Percentiles rank a stretch among this genome's conserved stretches.
Conservation (phyloP, 164 flowering plant species). For the Vitis labrusca region DNA sequence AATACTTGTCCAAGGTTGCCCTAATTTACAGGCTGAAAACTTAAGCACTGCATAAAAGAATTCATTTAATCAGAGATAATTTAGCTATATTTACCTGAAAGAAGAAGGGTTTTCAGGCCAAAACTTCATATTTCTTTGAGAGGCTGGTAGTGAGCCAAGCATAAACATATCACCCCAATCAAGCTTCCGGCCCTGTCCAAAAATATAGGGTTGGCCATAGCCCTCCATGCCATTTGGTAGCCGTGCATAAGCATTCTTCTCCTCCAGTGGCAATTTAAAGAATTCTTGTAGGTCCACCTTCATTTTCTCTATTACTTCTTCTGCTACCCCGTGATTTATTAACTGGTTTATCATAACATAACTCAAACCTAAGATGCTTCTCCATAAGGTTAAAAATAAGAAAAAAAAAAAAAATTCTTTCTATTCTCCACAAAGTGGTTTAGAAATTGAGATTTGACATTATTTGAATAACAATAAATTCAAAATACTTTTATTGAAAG, state of each 20-base stretch:
- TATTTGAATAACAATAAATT: too few species aligned
- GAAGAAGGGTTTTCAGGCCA: slow-evolving; percentile 42
- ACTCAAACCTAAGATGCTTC: too few species aligned
- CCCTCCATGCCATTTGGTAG: slow-evolving; percentile 42
- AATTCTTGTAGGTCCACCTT: slow-evolving; percentile 35
- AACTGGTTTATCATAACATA: slow-evolving; percentile 24
- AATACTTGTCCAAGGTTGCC: slow-evolving; percentile 39
- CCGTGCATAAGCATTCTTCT: slow-evolving; percentile 41
- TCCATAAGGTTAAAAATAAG: too few species aligned
- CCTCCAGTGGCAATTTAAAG: slow-evolving; percentile 48
- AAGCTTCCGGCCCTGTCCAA: slow-evolving; percentile 48
- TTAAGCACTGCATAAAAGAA: background rate
- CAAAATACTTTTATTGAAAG: too few species aligned
- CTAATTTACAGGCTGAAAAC: slow-evolving; percentile 10
- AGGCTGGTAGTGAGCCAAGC: slow-evolving; percentile 24
- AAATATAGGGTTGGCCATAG: slow-evolving; percentile 53
- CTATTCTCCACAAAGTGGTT: too few species aligned
- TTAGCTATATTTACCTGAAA: slow-evolving; percentile 29
- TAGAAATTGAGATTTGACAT: too few species aligned
- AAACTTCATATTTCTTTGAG: slow-evolving; percentile 24
- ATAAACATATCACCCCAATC: slow-evolving; percentile 55
- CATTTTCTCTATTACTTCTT: slow-evolving; percentile 37
- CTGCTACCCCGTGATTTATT: slow-evolving; percentile 47
- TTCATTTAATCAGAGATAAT: too few species aligned
- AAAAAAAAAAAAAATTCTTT: too few species aligned